Base-by-base conservation (phyloP, 352 stramenopile genomes). In the Pythium scleroteichum region DNA sequence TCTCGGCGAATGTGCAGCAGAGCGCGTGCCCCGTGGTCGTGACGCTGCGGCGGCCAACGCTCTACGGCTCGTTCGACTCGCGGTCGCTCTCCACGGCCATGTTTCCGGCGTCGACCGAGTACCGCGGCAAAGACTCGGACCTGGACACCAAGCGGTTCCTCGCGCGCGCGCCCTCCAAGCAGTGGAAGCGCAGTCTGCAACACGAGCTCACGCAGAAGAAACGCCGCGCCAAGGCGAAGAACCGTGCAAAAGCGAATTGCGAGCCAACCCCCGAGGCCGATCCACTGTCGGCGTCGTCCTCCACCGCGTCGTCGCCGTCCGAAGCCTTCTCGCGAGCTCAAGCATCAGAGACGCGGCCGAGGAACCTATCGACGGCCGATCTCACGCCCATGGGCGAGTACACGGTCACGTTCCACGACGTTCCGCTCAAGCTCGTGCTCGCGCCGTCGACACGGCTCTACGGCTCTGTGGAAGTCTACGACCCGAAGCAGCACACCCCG, bases 371-470 rank as follows among this genome's bases (percentile, higher is more conserved):
- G 17, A 48, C 44, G n/a, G 52, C 44, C 16, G 39, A 67, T 13
- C 50, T 90, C 33, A 85, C 76, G 1, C 47, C 69, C 5, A 72
- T 84, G 52, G 83, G 83, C 23, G 83, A 90, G 53, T 87, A 85
- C 46, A 73, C 69, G 14, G 56, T 80, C 35, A 86, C 72, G 29
- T 81, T 92, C 33, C 62, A 76, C 9, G 63, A 79, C n/a, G 72
- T 67, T 9, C 80, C 83, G 3, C 58, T 90, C 14, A 68, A 71
- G 35, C 58, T 92, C 24, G 58, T 64, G 52, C 57, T 92, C 14
- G 79, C 79, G 9, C 77, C 83, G 42, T 88, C 79, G 6, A 92
- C 83, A 9, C 73, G 83, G n/a, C 59, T 87, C 14, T 92, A 92
- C 54, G 83, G 79, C 5, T 85, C 79, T 0, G 76, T 92, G 20